Evolutionary conservation across 345 rosid species (phyloP), one percentile per base, ranked within the genome.

Genomic region (Isatis tinctoria): DNA sequence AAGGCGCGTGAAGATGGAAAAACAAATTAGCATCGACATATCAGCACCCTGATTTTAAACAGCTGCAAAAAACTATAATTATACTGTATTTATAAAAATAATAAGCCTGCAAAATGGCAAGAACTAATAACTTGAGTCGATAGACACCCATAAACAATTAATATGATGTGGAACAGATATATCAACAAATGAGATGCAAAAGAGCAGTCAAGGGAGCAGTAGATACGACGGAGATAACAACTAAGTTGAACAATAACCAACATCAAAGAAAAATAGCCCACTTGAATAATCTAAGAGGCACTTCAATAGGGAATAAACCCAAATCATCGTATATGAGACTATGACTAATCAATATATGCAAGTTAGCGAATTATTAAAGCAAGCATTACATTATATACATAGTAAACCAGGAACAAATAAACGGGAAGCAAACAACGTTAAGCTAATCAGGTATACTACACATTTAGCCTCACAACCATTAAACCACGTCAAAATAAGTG

Each of bases 401-500:
- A 11, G 14, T 16, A 59, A 54, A 13, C 71, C 24, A 32, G 68
- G 48, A 49, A 52, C 37, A 67, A 49, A 43, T 26, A 52, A 41
- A 43, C 30, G 33, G 4, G 26, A 62, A 70, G 60, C 54, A 26
- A 52, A 69, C 43, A 58, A 57, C 27, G 12, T 60, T 48, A 39
- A 33, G 64, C 70, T 61, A 41, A 20, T 60, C 64, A 45, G 24
- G 13, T 63, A 37, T 22, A 18, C 6, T 62, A 57, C 68, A 49
- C 10, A 53, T 36, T 35, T 13, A 44, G 20, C 65, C 54, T 16
- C 32, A 61, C 41, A 77, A 57, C 32, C 66, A 64, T 10, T 5
- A 64, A 45, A 65, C 12, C 80, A 14, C 10, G 36, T 39, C 67
- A 65, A 63, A 13, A 70, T 37, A 63, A 30, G 16, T 57, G 43